Conservation (phyloP, 345 rosid species). For the Rhizophora mangle region DNA sequence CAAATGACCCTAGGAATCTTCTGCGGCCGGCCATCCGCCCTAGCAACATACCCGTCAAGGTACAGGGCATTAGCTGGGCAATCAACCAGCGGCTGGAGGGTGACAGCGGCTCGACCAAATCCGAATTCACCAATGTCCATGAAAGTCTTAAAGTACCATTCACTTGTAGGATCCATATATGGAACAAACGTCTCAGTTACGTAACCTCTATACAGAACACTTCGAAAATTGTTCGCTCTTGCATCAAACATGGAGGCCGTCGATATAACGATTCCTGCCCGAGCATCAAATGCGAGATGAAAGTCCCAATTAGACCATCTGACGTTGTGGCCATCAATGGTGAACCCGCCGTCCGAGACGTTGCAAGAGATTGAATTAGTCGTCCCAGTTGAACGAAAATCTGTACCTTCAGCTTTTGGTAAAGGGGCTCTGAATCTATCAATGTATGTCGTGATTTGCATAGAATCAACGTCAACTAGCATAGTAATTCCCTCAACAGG, state of each 20-base stretch:
- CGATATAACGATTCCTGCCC: slow-evolving; percentile 58
- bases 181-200: slow-evolving; percentile 83
- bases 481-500: slow-evolving; percentile 63
- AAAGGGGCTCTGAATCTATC: slow-evolving; percentile 54
- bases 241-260: slow-evolving; percentile 56
- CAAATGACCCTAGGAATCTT: slow-evolving; percentile 47
- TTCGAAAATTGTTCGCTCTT: slow-evolving; percentile 28
- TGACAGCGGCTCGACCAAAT: slow-evolving; percentile 54
- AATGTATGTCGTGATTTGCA: slow-evolving; percentile 41
- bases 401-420: slow-evolving; percentile 69
- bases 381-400: slow-evolving; percentile 39
- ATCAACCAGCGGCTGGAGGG: slow-evolving; percentile 54
- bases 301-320: slow-evolving; percentile 75
- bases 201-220: slow-evolving; percentile 61
- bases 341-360: slow-evolving; percentile 35
- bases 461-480: slow-evolving; percentile 54
- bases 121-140: slow-evolving; percentile 82
- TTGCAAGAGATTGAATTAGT: slow-evolving; percentile 36
- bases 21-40: slow-evolving; percentile 57
- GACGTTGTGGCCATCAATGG: slow-evolving; percentile 36
- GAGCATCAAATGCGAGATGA: slow-evolving; percentile 62
- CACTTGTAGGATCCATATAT: slow-evolving; percentile 71
- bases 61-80: slow-evolving; percentile 61
- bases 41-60: slow-evolving; percentile 56
- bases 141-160: slow-evolving; percentile 77